Evolutionary conservation across 305 asterid species (phyloP), one percentile per base, ranked within the genome.

Genomic region (Fraxinus angustifolia): DNA sequence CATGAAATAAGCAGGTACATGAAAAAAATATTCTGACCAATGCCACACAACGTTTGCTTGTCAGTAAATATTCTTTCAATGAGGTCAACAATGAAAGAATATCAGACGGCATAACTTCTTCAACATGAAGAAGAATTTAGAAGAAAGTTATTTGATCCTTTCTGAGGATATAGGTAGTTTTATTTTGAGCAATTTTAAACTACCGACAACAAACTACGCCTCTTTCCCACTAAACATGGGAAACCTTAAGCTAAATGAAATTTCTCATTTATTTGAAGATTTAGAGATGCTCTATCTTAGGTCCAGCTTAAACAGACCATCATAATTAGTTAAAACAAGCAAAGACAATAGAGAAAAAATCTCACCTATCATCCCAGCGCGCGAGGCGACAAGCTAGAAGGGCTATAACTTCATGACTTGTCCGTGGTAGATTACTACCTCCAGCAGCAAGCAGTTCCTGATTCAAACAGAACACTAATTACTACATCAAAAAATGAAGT

Each of bases 391-490:
- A 85, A 82, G 92, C 86, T 76, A 88, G 87, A 68, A 83, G 88
- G 50, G 94, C 94, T 82, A 90, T 84, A 75, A 90, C 91, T 65
- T 90, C 92, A 60, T 88, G 92, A 81, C 89, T 83, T 76, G 94
- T 85, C 75, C 80, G 88, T 40, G 92, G 94, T 36, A 83, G 79
- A 81, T 90, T 89, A 80, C 82, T 42, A 73, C 92, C 87, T 28
- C 92, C 94, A 19, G 87, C 91, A 28, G 90, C 89, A 40, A 89
- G 91, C 76, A 89, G 79, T 84, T 90, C 94, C 94, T 90, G 71
- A 85, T 82, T 17, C 75, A 79, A 82, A 74, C 58, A 40, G 58
- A 76, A 50, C 56, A 60, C 6, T 17, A 12, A 26, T 60, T 77
- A 77, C 75, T 56, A 78, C 77, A 60, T 80, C 8, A 62, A 50